Base-by-base conservation (phyloP, 2,329 filamentous ascomycete genomes). In the Pseudogymnoascus sp. region DNA sequence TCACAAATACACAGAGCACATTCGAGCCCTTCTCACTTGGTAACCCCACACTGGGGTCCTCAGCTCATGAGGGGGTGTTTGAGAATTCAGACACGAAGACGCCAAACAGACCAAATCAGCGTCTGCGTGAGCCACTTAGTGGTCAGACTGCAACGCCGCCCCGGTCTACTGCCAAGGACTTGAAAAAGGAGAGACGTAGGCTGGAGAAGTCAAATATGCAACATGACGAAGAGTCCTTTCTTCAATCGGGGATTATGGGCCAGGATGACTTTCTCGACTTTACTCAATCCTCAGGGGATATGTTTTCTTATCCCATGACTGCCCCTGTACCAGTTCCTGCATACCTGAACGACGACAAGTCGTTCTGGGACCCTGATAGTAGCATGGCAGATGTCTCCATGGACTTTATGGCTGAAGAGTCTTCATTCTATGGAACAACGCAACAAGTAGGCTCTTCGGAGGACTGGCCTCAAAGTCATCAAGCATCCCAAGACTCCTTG, bases 231-330 rank as follows among this genome's bases (percentile, higher is more conserved):
- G 56, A 62, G 12, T 14, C 18, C 25, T 62, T 11, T 25, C 37
- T 36, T 16, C 61, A 63, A 21, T 60, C 61, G 40, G 61, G 42
- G 10, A 61, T 37, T 25, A 38, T 56, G 46, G 61, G 61, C 25
- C 61, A 34, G 18, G 31, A 31, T 37, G 34, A 59, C 46, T 37
- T 36, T 62, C 67, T 46, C 70, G 68, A 38, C 66, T 68, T 60
- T 62, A 70, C 11, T 70, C 53, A 38, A 42, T 79, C 78, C 56
- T 79, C 80, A 11, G 77, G 77, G 62, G 84, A 87, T 67, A 77
- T 87, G 73, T 87, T 86, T 70, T 78, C 77, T 25, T 86, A 84
- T 69, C 82, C 84, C 28, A 77, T 87, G 73, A 83, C 84, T n/a
- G 83, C 82, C 2, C 81, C 84, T 18, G 78, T 79, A 34, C 78